These are phyloP conservation scores for Diaporthe sp. DNA, from an alignment of 2,329 filamentous ascomycete genomes.

Conservation along the genomic window DNA sequence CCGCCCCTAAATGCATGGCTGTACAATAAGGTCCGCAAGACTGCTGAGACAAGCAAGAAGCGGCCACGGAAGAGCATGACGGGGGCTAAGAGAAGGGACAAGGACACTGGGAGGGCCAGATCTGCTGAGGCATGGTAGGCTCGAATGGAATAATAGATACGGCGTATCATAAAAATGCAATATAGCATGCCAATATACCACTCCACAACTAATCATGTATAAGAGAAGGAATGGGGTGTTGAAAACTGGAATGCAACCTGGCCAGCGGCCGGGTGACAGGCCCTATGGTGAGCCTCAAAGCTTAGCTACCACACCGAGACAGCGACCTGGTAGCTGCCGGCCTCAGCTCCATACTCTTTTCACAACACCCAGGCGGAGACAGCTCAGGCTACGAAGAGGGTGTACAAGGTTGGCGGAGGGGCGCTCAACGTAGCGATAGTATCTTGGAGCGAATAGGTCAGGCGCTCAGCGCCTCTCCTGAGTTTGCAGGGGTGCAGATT, in stretches of 20 bases:
- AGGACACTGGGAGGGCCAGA: slow-evolving; percentile 31
- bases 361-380: too few species aligned
- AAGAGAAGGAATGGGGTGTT: not conserved
- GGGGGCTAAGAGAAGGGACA: slow-evolving; percentile 45
- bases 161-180: not conserved
- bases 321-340: too few species aligned
- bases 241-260: not conserved
- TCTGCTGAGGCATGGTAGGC: slow-evolving; percentile 10
- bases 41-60: slow-evolving; percentile 57
- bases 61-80: slow-evolving; percentile 80
- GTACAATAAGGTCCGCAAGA: slow-evolving; percentile 69
- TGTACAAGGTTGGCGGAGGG: too few species aligned
- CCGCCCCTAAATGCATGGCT: slow-evolving; percentile 80
- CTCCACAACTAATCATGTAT: not conserved
- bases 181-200: slow-evolving; percentile 7
- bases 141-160: not conserved
- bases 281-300: too few species aligned
- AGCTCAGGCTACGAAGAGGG: too few species aligned
- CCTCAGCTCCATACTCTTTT: too few species aligned
- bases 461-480: too few species aligned
- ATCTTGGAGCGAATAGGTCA: too few species aligned
- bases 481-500: too few species aligned
- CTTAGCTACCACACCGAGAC: too few species aligned
- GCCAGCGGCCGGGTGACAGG: too few species aligned
- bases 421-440: too few species aligned